Percentiles rank a stretch among this genome's conserved stretches.
Evolutionary conservation across 139 green algal genomes (phyloP).

Genomic region (Coccomyxa sp.): DNA sequence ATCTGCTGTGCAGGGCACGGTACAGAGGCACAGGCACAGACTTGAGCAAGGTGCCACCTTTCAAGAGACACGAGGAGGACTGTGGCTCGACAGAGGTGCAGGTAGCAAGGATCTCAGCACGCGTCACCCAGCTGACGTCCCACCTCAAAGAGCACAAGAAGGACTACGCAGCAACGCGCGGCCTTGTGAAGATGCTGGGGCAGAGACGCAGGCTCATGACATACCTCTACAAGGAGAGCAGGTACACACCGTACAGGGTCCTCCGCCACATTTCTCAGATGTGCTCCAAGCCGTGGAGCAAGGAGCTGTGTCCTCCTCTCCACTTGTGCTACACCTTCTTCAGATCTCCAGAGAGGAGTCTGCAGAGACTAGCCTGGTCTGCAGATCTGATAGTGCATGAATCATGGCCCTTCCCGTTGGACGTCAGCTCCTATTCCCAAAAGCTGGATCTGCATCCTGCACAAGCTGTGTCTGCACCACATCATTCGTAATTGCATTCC

Average conservation of each 20-base stretch:
- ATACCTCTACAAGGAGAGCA: slow-evolving; percentile 31
- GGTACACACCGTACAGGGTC: too few relatives aligned
- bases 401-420: neutral
- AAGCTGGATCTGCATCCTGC: neutral
- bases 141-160: slow-evolving; percentile 60
- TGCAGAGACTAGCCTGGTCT: too few relatives aligned
- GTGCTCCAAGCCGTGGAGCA: neutral
- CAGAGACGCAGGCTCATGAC: slow-evolving; percentile 41
- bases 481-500: neutral
- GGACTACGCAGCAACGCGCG: slow-evolving; percentile 43
- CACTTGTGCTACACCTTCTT: too few relatives aligned
- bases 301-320: too few relatives aligned
- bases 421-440: neutral
- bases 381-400: neutral
- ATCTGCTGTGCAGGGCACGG: slow-evolving; percentile 14
- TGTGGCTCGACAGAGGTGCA: slow-evolving; percentile 53
- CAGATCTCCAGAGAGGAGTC: too few relatives aligned
- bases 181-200: slow-evolving; percentile 41
- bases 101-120: slow-evolving; percentile 42
- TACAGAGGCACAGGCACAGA: slow-evolving; percentile 51
- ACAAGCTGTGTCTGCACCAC: neutral
- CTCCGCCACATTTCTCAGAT: neutral
- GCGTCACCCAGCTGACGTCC: slow-evolving; percentile 52
- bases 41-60: slow-evolving; percentile 35
- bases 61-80: slow-evolving; percentile 34